A percentile compares a stretch with the other conserved stretches of the same genome.
These are phyloP conservation scores for Hirschioporus abietinus DNA, from an alignment of 768 basidiomycete species.

Conservation along the genomic window DNA sequence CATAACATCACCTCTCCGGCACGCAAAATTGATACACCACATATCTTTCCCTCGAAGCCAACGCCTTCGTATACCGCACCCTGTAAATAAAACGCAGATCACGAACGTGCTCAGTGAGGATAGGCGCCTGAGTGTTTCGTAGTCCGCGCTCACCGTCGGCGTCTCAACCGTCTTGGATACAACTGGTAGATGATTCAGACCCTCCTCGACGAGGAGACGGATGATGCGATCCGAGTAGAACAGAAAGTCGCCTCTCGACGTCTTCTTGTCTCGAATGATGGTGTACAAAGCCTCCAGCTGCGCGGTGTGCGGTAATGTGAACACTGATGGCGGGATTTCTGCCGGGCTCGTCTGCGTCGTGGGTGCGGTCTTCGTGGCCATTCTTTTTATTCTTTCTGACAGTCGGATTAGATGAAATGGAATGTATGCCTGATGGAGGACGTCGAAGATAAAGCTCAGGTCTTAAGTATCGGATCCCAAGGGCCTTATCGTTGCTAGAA, in stretches of 20 bases:
- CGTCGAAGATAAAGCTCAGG: no score
- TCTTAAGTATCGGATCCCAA: no score
- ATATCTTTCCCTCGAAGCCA: conserved; percentile 94
- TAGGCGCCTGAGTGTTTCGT: background rate
- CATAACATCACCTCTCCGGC: conserved; percentile 71
- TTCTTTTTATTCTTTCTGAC: conserved; percentile 7
- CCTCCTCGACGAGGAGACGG: conserved; percentile 72
- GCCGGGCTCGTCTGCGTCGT: conserved; percentile 31
- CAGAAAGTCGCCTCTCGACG: conserved; percentile 88
- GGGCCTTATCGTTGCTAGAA: no score
- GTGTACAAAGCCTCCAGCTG: conserved; percentile 96
- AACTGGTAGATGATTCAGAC: conserved; percentile 83
- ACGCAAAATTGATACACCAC: conserved; percentile 90
- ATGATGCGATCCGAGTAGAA: conserved; percentile 96
- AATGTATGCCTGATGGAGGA: no score
- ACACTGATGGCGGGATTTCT: conserved; percentile 72
- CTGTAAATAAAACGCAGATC: conserved; percentile 27
- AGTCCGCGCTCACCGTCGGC: conserved; percentile 54
- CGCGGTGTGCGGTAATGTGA: conserved; percentile 82
- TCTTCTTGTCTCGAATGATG: conserved; percentile 86
- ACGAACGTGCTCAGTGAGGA: conserved; percentile 1
- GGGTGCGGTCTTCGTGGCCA: conserved; percentile 17
- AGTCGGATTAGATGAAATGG: background rate
- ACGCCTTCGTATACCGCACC: conserved; percentile 86
- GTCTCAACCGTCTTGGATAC: conserved; percentile 72